Conservation (phyloP, 164 flowering plant genomes). For the Kalanchoe fedtschenkoi region DNA sequence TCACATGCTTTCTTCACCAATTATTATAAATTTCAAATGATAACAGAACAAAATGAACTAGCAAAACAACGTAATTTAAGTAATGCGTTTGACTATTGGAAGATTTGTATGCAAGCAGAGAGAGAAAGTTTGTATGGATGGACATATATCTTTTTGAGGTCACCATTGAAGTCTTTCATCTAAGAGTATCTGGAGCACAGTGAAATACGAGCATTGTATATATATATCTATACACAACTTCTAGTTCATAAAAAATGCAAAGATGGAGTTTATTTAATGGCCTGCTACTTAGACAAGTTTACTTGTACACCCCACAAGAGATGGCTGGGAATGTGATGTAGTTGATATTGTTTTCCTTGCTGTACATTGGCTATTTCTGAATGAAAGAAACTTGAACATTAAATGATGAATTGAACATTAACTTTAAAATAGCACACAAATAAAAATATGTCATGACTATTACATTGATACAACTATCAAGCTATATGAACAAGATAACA, state of each 20-base stretch:
- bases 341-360: conserved; percentile 73
- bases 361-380: conserved; percentile 63
- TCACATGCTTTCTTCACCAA: conserved; percentile 62
- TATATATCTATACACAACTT: not conserved
- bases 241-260: not conserved
- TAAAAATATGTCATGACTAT: not conserved
- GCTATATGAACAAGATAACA: conserved; percentile 5
- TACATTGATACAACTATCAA: not conserved
- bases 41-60: conserved; percentile 89
- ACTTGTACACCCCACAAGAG: conserved; percentile 87
- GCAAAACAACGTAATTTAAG: conserved; percentile 13
- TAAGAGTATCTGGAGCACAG: conserved; percentile 59
- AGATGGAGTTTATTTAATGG: not conserved
- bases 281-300: conserved; percentile 12
- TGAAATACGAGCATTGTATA: not conserved
- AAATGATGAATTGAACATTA: no score
- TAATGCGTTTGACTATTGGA: not conserved
- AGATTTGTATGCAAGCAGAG: no score
- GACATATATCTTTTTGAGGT: conserved; percentile 67
- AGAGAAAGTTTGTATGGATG: no score
- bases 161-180: conserved; percentile 41
- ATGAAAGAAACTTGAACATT: not conserved
- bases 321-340: conserved; percentile 90
- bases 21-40: conserved; percentile 46
- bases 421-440: no score